These are phyloP conservation scores for Trichophyton rubrum DNA, from an alignment of 2,329 filamentous ascomycete species.

Conservation along the genomic window DNA sequence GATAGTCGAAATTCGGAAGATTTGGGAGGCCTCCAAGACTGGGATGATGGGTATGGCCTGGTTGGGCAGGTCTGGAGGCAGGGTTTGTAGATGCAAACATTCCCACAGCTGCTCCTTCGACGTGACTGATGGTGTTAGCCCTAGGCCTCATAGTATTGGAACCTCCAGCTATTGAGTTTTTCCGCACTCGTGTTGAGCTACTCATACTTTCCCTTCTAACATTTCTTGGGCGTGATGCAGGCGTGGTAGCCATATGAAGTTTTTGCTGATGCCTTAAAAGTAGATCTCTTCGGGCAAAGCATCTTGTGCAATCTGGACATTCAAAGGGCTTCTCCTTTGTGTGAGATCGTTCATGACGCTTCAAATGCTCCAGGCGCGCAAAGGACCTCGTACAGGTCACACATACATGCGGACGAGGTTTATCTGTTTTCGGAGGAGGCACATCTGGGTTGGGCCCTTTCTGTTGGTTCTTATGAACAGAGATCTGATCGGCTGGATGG, in stretches of 20 bases:
- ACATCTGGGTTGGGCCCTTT: conserved; percentile 10
- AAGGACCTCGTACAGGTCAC: conserved; percentile 84
- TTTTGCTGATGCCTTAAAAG: conserved; percentile 95
- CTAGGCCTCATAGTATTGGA: conserved; percentile 63
- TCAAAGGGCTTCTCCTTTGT: conserved; percentile 99
- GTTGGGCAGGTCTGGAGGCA: conserved; percentile 17
- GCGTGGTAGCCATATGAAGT: conserved; percentile 82
- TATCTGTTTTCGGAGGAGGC: conserved; percentile 71
- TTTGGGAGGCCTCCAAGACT: conserved; percentile 56
- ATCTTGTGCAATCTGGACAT: conserved; percentile 85
- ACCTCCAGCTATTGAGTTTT: conserved; percentile 68
- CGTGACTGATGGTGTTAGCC: conserved; percentile 91
- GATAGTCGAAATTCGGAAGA: conserved; percentile 39
- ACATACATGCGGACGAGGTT: conserved; percentile 90
- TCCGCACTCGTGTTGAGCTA: conserved; percentile 60
- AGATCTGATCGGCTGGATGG: conserved; percentile 5
- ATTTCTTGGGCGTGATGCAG: conserved; percentile 73
- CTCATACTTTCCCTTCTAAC: conserved; percentile 72
- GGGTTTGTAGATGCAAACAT: conserved; percentile 34
- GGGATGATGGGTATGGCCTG: conserved; percentile 56
- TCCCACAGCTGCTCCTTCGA: conserved; percentile 65
- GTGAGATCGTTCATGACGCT: conserved; percentile 94
- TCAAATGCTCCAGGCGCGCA: conserved; percentile 87
- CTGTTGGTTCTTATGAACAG: conserved; percentile 1
- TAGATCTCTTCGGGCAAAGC: conserved; percentile 86